Evolutionary conservation across 2,329 filamentous ascomycete genomes (phyloP).

Genomic region (Neospermospora avenae): DNA sequence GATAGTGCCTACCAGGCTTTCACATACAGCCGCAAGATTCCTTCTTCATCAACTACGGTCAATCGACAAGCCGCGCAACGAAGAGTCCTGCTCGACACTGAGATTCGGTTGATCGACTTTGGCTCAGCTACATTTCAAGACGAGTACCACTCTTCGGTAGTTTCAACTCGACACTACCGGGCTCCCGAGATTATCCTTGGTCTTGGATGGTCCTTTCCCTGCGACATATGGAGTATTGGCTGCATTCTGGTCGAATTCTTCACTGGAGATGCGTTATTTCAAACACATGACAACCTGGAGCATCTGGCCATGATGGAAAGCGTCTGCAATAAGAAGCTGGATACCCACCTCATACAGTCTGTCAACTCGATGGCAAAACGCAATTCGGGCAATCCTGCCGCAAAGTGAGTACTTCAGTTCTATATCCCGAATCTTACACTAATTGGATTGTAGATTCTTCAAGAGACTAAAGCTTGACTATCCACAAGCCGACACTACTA

Average conservation of each 20-base stretch:
- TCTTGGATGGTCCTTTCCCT: conserved; percentile 68
- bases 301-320: conserved; percentile 75
- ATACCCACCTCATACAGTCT: conserved; percentile 54
- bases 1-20: conserved; percentile 66
- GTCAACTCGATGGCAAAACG: conserved; percentile 56
- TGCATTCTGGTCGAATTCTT: conserved; percentile 72
- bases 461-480: conserved; percentile 65
- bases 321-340: conserved; percentile 58
- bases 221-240: conserved; percentile 72
- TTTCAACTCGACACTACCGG: conserved; percentile 67
- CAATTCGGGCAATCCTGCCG: conserved; percentile 56
- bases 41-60: conserved; percentile 60
- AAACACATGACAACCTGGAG: conserved; percentile 70
- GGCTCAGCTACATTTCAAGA: conserved; percentile 71
- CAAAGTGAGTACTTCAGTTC: conserved; percentile 52
- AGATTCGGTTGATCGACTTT: conserved; percentile 69
- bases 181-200: conserved; percentile 70
- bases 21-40: conserved; percentile 67
- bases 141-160: conserved; percentile 69
- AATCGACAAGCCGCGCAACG: conserved; percentile 61
- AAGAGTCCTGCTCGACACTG: conserved; percentile 63
- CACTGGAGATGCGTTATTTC: conserved; percentile 67
- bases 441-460: conserved; percentile 54
- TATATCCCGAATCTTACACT: conserved; percentile 25
- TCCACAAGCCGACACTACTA: conserved; percentile 58